Percentiles rank a stretch among this genome's conserved stretches.
phyloP scores from a whole-genome alignment of 2,329 filamentous ascomycete genomes.

The Colletotrichum sp. region DNA sequence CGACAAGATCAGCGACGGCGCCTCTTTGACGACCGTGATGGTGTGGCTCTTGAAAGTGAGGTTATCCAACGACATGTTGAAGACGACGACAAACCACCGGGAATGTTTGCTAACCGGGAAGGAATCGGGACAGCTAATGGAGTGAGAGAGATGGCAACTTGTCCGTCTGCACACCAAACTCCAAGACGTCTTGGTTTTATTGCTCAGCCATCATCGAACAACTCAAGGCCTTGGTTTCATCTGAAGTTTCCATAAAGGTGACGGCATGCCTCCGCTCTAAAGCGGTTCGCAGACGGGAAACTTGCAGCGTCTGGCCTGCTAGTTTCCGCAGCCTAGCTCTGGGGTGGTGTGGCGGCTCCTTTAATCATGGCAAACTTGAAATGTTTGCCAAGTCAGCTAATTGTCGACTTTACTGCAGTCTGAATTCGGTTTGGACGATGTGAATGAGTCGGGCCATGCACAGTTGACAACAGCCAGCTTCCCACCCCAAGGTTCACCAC shows the following conservation, averaged over 20 bases:
- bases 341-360: background rate
- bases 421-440: background rate
- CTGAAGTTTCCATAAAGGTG: background rate
- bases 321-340: background rate
- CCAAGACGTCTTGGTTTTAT: background rate
- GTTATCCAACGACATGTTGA: slow-evolving; percentile 14
- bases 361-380: background rate
- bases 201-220: background rate
- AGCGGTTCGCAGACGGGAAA: background rate
- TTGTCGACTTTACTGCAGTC: background rate
- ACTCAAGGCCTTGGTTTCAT: background rate
- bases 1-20: slow-evolving; percentile 68
- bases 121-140: background rate
- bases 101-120: background rate
- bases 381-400: background rate
- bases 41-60: slow-evolving; percentile 34
- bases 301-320: background rate
- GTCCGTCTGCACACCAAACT: background rate
- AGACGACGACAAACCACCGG: background rate
- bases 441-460: background rate
- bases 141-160: background rate
- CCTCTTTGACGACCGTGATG: slow-evolving; percentile 57
- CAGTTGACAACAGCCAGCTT: background rate
- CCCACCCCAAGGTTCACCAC: background rate
- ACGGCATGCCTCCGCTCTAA: background rate